Conservation (phyloP, 2,329 filamentous ascomycete species). For the Fusarium torreyae region DNA sequence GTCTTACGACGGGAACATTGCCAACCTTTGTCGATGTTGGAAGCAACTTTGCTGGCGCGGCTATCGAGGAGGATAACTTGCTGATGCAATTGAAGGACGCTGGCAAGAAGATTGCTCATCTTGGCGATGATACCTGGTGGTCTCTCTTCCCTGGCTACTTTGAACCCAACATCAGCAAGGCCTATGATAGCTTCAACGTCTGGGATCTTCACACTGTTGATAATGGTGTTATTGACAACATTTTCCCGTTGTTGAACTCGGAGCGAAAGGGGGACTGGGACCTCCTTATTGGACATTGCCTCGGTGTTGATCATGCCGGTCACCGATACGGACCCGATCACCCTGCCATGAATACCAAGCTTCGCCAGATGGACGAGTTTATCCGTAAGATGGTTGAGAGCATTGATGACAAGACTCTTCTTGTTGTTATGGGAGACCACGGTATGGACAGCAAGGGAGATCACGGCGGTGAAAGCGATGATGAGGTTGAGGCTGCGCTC, state of each 20-base stretch:
- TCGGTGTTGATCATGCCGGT: constrained; percentile 97
- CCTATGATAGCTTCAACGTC: constrained; percentile 98
- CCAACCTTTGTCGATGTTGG: constrained; percentile 96
- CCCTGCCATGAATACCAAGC: constrained; percentile 89
- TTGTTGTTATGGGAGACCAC: constrained; percentile 99
- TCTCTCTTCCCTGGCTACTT: constrained; percentile 95
- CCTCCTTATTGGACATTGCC: constrained; percentile 92
- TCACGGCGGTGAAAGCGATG: constrained; percentile 97
- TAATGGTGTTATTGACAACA: constrained; percentile 91
- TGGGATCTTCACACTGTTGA: constrained; percentile 98
- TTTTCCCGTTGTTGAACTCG: constrained; percentile 83
- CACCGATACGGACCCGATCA: constrained; percentile 97
- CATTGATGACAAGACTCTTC: constrained; percentile 87
- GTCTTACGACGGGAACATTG: constrained; percentile 92
- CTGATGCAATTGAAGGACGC: constrained; percentile 76
- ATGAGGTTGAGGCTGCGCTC: constrained; percentile 92
- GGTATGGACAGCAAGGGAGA: constrained; percentile 98
- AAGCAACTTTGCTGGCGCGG: constrained; percentile 94
- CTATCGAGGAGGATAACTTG: constrained; percentile 92
- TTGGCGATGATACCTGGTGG: constrained; percentile 99
- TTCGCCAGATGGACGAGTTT: constrained; percentile 90
- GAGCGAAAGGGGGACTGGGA: constrained; percentile 84
- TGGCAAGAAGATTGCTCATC: constrained; percentile 84
- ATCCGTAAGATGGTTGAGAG: constrained; percentile 78
- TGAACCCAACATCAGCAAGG: constrained; percentile 84